Percentiles rank a stretch among this genome's conserved stretches.
phyloP scores from a whole-genome alignment of 1,284 basidiomycete genomes.

The Sanghuangporus weigelae region DNA sequence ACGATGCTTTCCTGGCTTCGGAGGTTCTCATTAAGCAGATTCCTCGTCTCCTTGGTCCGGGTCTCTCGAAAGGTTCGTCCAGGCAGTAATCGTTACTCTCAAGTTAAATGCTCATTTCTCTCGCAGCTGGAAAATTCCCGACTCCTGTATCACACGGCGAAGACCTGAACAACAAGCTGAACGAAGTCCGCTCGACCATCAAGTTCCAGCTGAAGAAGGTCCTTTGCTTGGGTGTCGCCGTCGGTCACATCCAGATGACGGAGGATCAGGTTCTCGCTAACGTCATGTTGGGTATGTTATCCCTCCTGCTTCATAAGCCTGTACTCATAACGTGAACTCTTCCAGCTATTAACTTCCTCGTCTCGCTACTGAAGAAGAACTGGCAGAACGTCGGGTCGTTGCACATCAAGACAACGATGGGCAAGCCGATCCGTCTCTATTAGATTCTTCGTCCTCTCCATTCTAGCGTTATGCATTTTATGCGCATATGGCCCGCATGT shows the following conservation, averaged over 20 bases:
- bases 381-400: slow-evolving; percentile 99
- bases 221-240: slow-evolving; percentile 96
- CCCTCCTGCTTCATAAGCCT: not conserved
- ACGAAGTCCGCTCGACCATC: slow-evolving; percentile 97
- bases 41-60: slow-evolving; percentile 97
- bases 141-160: slow-evolving; percentile 93
- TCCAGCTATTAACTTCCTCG: slow-evolving; percentile 97
- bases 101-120: slow-evolving; percentile 5
- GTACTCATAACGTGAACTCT: slow-evolving; percentile 2
- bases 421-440: slow-evolving; percentile 94
- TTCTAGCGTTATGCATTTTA: slow-evolving; percentile 10
- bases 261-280: slow-evolving; percentile 97
- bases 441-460: slow-evolving; percentile 36
- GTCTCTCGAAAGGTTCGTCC: slow-evolving; percentile 89
- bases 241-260: slow-evolving; percentile 96
- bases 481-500: slow-evolving; percentile 8
- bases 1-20: slow-evolving; percentile 98
- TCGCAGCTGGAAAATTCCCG: slow-evolving; percentile 95
- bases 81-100: not conserved
- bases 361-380: slow-evolving; percentile 99
- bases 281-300: slow-evolving; percentile 85
- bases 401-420: slow-evolving; percentile 99
- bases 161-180: slow-evolving; percentile 89
- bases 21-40: slow-evolving; percentile 99
- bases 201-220: slow-evolving; percentile 99